Evolutionary conservation across 2,329 filamentous ascomycete species (phyloP), one percentile per base, ranked within the genome.

Genomic region (Xylariaceae sp.): DNA sequence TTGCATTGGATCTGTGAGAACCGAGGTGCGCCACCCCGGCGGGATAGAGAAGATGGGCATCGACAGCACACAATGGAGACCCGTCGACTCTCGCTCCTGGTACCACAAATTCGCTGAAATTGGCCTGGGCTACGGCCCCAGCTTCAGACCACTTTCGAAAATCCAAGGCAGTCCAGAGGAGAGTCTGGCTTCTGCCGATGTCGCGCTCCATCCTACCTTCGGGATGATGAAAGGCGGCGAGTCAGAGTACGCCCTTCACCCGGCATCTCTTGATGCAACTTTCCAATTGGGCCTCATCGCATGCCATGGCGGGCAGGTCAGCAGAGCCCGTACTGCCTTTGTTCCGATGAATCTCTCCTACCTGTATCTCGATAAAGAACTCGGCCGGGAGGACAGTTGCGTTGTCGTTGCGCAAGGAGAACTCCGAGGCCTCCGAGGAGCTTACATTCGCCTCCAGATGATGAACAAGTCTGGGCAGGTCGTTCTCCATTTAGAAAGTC

Each of bases 281-380:
- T 31, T 54, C 16, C 52, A 50, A 15, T 43, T 55, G 1, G 47
- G 42, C 1, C 34, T 53, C 2, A 50, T 54, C 4, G 47, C 50
- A 6, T 48, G 43, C 14, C 16, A 53, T 15, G 45, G 44, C 4
- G 52, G 52, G 1, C 44, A 46, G 9, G 11, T 35, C 1, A 40
- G 44, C 1, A 34, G 26, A 3, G 43, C 44, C 9, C 36, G 2
- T 26, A 45, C 35, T 3, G 41, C 46, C 0, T 48, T 43, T 14
- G 42, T 52, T 1, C 51, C 51, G 3, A 38, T 52, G 4, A 40
- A 52, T 12, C 3, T 54, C 3, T 41, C 40, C 5, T 34, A 43
- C 13, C 3, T 54, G n/a, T 44, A 45, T 32, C 13, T 24, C 21
- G 21, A 24, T 24, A 24, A 24, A 24, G 21, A 24, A 7, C 6